A percentile compares a stretch with the other conserved stretches of the same genome.
Conservation (phyloP, 2,329 filamentous ascomycete genomes). For the Leptographium procerum region DNA sequence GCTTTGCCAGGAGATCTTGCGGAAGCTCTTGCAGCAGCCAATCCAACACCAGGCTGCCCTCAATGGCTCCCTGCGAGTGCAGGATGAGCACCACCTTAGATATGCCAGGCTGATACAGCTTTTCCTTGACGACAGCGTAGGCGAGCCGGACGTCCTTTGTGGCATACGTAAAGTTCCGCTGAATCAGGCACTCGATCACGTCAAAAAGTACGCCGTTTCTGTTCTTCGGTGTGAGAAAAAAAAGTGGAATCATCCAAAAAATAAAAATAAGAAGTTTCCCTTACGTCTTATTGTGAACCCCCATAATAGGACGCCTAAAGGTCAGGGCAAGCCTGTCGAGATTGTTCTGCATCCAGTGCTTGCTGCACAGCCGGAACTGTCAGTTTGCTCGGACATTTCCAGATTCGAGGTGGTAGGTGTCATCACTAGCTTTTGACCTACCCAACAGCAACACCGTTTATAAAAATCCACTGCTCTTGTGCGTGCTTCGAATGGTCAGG, state of each 20-base stretch:
- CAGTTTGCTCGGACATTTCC: neutral
- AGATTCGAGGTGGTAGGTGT: neutral
- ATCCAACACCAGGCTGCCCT: constrained; percentile 61
- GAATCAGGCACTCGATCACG: constrained; percentile 63
- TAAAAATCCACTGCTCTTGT: constrained; percentile 67
- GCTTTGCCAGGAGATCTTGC: constrained; percentile 51
- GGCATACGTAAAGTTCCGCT: constrained; percentile 62
- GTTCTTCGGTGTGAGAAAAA: neutral
- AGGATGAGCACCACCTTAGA: constrained; percentile 63
- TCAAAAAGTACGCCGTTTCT: constrained; percentile 59
- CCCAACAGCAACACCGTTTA: constrained; percentile 61
- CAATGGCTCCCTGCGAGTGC: constrained; percentile 69
- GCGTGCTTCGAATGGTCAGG: constrained; percentile 35
- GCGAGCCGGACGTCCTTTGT: constrained; percentile 56
- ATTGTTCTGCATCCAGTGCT: constrained; percentile 59
- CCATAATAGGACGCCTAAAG: constrained; percentile 58
- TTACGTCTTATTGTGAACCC: constrained; percentile 63
- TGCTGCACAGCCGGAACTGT: constrained; percentile 22
- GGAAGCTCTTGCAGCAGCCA: constrained; percentile 65
- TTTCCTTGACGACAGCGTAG: constrained; percentile 49
- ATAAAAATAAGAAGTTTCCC: neutral
- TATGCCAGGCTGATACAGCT: constrained; percentile 48
- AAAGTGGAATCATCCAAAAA: neutral
- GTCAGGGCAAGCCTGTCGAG: constrained; percentile 60
- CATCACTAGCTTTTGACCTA: constrained; percentile 21